A percentile compares a stretch with the other conserved stretches of the same genome.
phyloP scores from a whole-genome alignment of 2,329 filamentous ascomycete genomes.

The Fusarium setosum region DNA sequence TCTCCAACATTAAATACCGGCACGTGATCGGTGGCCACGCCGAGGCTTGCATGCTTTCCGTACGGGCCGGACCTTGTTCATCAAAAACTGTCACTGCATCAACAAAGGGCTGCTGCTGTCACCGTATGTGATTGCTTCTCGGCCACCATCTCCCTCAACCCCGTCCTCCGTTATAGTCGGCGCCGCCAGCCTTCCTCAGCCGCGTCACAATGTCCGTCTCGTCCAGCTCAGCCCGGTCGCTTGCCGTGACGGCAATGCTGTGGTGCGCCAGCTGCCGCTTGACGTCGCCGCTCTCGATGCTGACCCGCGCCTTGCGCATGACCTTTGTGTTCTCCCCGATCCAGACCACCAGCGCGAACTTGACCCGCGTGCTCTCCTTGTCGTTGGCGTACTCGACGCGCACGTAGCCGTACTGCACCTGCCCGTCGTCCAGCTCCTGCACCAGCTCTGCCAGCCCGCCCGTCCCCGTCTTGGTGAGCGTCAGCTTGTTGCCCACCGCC shows the following conservation, averaged over 20 bases:
- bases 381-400: constrained; percentile 78
- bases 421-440: constrained; percentile 64
- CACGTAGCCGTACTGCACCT: constrained; percentile 75
- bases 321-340: constrained; percentile 73
- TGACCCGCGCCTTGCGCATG: constrained; percentile 77
- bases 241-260: constrained; percentile 72
- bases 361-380: constrained; percentile 74
- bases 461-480: constrained; percentile 66
- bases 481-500: constrained; percentile 66
- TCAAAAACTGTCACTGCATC: too few species aligned
- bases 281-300: constrained; percentile 74
- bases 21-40: constrained; percentile 1
- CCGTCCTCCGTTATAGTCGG: constrained; percentile 76
- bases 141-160: constrained; percentile 58
- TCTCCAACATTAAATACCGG: neutral
- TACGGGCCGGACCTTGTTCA: neutral
- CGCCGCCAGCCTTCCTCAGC: constrained; percentile 74
- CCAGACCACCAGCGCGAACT: constrained; percentile 76
- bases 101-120: too few species aligned
- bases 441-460: constrained; percentile 71
- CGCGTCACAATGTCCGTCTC: constrained; percentile 70
- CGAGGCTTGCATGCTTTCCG: neutral
- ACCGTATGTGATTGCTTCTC: too few species aligned
- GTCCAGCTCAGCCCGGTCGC: constrained; percentile 69
- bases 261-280: constrained; percentile 73